Evolutionary conservation across 2,329 filamentous ascomycete species (phyloP), one percentile per base, ranked within the genome.

Genomic region (Claviceps arundinis): DNA sequence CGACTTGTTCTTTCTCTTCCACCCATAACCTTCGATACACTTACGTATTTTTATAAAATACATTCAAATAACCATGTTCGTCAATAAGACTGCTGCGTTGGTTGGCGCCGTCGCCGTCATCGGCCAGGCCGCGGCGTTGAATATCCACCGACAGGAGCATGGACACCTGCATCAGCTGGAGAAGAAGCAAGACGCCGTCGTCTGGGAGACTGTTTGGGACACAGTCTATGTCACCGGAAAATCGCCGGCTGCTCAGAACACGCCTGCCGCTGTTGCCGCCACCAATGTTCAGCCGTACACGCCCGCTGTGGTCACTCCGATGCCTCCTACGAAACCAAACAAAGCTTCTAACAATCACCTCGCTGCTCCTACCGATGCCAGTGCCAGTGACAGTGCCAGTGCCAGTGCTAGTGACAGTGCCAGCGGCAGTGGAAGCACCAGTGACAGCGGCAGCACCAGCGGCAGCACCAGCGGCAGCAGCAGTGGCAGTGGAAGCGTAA

Each of bases 21-120:
- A 30, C 8, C 2, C 26, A 8, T 11, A 30, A 8, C 26, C 3
- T 17, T 37, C 45, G 22, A 45, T 30, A 47, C 9, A 13, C 19
- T 14, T 16, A 22, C n/a, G 37, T 5, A 43, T 22, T 5, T 14
- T 4, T 24, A 45, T 5, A 24, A 26, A 16, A 26, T 4, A 41
- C 7, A 51, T 51, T 42, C 43, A 8, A 2, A 19, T 50, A 37
- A 50, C 63, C 69, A 76, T 76, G 73, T 64, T 68, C 56, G 60
- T 65, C 61, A 74, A 72, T 58, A 65, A 71, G 59, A 54, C 73
- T 53, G 62, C 68, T 52, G 55, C 66, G 54, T 60, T 76, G 53
- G 68, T 69, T 51, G 71, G 70, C 51, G 65, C 70, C 52, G 65
- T 70, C 53, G 65, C 69, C 58, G 65, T 77, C 47, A 64, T 69